Percentiles rank a stretch among this genome's conserved stretches.
phyloP scores from a whole-genome alignment of 306 rosid species.

The Rosa rugosa region DNA sequence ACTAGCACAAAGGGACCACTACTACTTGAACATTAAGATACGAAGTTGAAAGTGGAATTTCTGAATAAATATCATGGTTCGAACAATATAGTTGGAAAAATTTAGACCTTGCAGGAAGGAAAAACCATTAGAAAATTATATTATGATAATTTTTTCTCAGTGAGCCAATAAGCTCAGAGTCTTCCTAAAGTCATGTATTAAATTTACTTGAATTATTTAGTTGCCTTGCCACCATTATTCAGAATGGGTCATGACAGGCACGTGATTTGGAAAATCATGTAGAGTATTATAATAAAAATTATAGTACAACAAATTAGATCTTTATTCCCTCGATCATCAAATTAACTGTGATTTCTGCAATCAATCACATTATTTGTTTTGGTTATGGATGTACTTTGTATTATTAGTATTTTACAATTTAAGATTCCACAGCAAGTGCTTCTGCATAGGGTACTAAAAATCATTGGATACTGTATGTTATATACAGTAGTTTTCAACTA shows the following conservation, averaged over 20 bases:
- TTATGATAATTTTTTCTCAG: neutral
- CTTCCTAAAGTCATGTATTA: neutral
- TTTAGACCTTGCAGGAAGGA: neutral
- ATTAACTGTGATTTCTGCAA: slow-evolving; percentile 23
- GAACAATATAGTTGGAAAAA: neutral
- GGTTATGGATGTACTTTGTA: slow-evolving; percentile 3
- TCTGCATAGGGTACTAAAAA: slow-evolving; percentile 24
- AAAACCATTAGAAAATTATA: neutral
- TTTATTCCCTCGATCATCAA: slow-evolving; percentile 4
- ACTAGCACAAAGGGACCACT: neutral
- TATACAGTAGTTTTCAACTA: neutral
- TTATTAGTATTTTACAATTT: neutral
- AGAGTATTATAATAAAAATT: neutral
- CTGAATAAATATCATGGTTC: neutral
- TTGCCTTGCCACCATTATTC: slow-evolving; percentile 17
- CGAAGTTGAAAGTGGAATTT: neutral
- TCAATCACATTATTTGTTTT: slow-evolving; percentile 17
- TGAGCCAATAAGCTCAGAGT: slow-evolving; percentile 2
- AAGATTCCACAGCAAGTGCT: slow-evolving; percentile 32
- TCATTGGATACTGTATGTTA: slow-evolving; percentile 16
- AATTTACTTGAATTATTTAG: neutral
- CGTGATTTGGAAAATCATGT: slow-evolving; percentile 33
- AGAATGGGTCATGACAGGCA: slow-evolving; percentile 26
- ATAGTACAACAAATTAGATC: slow-evolving; percentile 18
- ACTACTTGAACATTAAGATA: neutral